A percentile compares a stretch with the other conserved stretches of the same genome.
Evolutionary conservation across 305 asterid species (phyloP).

Genomic region (Solanum aculeatissimum): DNA sequence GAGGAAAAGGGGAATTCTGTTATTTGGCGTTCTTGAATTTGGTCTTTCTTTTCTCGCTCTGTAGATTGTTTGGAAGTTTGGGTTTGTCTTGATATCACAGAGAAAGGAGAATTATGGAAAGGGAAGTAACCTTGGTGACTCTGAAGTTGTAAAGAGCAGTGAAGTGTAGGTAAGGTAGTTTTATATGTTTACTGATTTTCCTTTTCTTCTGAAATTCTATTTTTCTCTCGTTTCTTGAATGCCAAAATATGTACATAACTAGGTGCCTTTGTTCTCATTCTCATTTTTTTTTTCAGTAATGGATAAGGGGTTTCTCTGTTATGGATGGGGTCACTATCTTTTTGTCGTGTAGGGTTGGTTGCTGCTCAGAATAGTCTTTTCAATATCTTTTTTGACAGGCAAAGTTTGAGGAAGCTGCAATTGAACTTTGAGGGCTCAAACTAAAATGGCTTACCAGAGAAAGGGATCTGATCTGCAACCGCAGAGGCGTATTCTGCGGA

Average conservation of each 20-base stretch:
- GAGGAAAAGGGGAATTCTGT: neutral
- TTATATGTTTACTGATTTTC: neutral
- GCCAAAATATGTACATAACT: neutral
- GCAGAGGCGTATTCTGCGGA: conserved; percentile 75
- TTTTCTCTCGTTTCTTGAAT: neutral
- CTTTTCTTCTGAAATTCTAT: neutral
- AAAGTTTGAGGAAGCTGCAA: conserved; percentile 9
- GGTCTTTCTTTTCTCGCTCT: neutral
- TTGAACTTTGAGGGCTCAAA: conserved; percentile 13
- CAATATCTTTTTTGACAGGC: conserved; percentile 16
- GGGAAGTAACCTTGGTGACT: neutral
- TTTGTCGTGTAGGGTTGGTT: neutral
- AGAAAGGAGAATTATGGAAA: neutral
- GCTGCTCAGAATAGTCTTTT: neutral
- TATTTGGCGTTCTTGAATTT: neutral
- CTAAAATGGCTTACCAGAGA: conserved; percentile 85
- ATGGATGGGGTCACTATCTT: neutral
- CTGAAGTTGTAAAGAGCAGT: neutral
- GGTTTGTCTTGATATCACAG: neutral
- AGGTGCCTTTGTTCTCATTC: neutral
- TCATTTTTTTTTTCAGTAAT: neutral
- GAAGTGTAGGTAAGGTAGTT: neutral
- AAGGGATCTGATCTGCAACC: conserved; percentile 70
- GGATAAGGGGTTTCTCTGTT: neutral
- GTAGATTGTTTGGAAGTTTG: neutral